Base-by-base conservation (phyloP, 352 stramenopile species). In the Lagenidium sp. region DNA sequence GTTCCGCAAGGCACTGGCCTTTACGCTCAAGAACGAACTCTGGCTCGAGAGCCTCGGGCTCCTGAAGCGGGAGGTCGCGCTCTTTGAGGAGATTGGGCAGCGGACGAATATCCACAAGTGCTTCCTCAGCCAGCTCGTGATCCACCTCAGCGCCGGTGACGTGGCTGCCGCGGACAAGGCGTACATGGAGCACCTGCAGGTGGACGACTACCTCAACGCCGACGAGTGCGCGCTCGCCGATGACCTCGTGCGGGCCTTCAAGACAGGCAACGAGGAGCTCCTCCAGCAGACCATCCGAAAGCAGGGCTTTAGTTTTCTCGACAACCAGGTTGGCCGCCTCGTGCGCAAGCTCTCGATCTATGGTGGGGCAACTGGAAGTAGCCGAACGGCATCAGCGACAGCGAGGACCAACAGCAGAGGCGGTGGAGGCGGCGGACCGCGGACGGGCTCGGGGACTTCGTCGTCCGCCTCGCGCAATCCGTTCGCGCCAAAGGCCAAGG, bases 1-100 rank as follows among this genome's bases (percentile, higher is more conserved):
- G 47, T 85, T 91, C 52, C 68, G 73, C 37, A 91, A 91, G 62
- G 80, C 76, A 40, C 47, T 86, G 40, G 66, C 48, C n/a, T 91
- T 85, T 38, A 39, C 88, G 22, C 66, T 81, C 22, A 86, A 87
- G 43, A 53, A 55, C 21, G 63, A 41, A 10, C 55, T 67, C 11
- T 79, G 74, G 40, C 42, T 46, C 2, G 79, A 91, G 0, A 59
- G 50, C 0, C 44, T 78, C 3, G 60, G 53, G 48, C 44, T 88
- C 18, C 47, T 85, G 47, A 53, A 68, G 40, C 69, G 76, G 22
- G 56, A 85, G 40, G 50, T 75, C 30, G 41, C 36, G 15, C 50
- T 88, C 11, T 91, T 82, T 23, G 51, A 65, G 31, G 61, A 68
- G 16, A 82, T 91, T 41, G 71, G 85, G 35, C 79, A 91, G 61